Base-by-base conservation (phyloP, 441 rosid species). In the Adansonia grandidieri region DNA sequence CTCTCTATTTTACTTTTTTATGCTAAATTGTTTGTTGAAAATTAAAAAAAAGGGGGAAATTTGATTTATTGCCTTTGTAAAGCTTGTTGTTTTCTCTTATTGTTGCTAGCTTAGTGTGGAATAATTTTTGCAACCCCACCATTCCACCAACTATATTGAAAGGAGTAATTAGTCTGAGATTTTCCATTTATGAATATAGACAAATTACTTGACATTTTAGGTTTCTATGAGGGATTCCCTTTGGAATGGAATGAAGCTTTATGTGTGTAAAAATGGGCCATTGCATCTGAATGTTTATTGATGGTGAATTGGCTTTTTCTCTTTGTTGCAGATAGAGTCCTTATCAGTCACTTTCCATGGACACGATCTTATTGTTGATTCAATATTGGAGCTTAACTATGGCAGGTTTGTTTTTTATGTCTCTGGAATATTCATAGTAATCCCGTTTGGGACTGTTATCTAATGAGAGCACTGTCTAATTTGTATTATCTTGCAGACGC, bases 271-370 rank as follows among this genome's bases (percentile, higher is more conserved):
- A 9, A 15, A 66, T 17, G 28, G n/a, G 17, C 28, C 65, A 24
- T 24, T 7, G 5, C 24, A 60, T 6, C 0, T 15, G 42, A 71
- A 17, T 37, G 40, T 54, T 7, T 67, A 0, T 9, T 44, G 15
- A 48, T 69, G 22, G 62, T 47, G 28, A 62, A 53, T 40, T 14
- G 48, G 4, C 15, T 32, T 28, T 62, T 11, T 48, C 2, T 68
- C 56, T 4, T 77, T 20, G 44, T 84, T 88, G 86, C 97, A 96
- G 98, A 92, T 96, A 50, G 99, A 92, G 79, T 93, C 98, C 47
- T 76, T 95, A 62, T 92, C 98, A 51, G 95, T 95, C 13, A 93
- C 99, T 66, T 95, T 92, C 73, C 99, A 95, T 68, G 98, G 99
- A 48, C 91, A 93, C 60, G 99, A 95, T 73, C 95, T 95, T 66